These are phyloP conservation scores for Phalaenopsis equestris DNA, from an alignment of 106 monocot genomes.

Conservation along the genomic window DNA sequence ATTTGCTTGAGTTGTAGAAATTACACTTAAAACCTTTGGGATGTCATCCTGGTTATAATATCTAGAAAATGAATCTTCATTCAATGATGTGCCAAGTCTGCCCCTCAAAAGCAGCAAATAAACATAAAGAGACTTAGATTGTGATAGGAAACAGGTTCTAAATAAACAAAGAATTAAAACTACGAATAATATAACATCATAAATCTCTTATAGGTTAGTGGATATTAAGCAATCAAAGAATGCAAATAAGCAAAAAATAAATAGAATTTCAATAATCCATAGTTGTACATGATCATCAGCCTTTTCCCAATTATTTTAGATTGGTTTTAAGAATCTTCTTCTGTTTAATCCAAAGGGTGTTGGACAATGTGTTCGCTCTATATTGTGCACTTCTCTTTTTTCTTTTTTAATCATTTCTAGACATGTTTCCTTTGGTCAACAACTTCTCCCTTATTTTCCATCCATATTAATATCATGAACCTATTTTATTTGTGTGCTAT, in stretches of 20 bases:
- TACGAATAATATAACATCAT: background rate
- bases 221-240: conserved; percentile 1
- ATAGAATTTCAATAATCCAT: background rate
- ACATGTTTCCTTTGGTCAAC: background rate
- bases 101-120: background rate
- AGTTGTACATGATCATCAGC: background rate
- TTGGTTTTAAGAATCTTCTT: background rate
- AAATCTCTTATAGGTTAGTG: background rate
- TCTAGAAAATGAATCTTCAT: conserved; percentile 29
- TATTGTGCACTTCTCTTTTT: background rate
- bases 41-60: conserved; percentile 68
- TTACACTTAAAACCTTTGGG: conserved; percentile 32
- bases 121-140: background rate
- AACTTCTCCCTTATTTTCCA: background rate
- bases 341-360: background rate
- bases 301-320: background rate
- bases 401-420: background rate
- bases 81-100: conserved; percentile 40
- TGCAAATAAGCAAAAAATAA: background rate
- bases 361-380: background rate
- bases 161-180: background rate
- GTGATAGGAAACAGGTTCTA: background rate
- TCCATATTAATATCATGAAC: background rate
- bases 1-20: conserved; percentile 25
- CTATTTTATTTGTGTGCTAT: background rate